Evolutionary conservation across 768 basidiomycete species (phyloP).

Genomic region (Rossbeevera mucosa): DNA sequence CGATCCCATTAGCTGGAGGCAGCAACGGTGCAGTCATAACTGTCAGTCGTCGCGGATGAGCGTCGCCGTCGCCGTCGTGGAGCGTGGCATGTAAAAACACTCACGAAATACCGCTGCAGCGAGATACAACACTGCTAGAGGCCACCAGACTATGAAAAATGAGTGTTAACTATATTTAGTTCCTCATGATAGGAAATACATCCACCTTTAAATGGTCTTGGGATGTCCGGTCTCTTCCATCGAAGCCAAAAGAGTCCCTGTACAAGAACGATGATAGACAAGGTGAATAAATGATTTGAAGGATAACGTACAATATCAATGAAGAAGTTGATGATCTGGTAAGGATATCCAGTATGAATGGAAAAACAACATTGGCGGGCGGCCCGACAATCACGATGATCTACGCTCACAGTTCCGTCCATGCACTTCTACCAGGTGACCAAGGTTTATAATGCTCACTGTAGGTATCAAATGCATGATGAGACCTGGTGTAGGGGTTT

Average conservation of each 20-base stretch:
- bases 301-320: slow-evolving; percentile 41
- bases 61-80: slow-evolving; percentile 8
- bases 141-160: slow-evolving; percentile 44
- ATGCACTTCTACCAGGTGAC: not conserved
- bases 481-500: slow-evolving; percentile 49
- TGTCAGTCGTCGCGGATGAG: slow-evolving; percentile 8
- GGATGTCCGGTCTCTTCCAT: slow-evolving; percentile 44
- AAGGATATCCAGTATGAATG: slow-evolving; percentile 50
- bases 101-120: slow-evolving; percentile 47
- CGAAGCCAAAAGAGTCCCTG: slow-evolving; percentile 56
- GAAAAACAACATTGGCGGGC: slow-evolving; percentile 49
- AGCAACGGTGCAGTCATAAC: slow-evolving; percentile 56
- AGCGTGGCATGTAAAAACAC: slow-evolving; percentile 10
- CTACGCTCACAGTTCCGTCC: slow-evolving; percentile 23
- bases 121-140: slow-evolving; percentile 52
- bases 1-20: slow-evolving; percentile 47
- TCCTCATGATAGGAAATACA: not conserved
- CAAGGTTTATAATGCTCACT: slow-evolving; percentile 24
- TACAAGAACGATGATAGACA: not conserved
- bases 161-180: slow-evolving; percentile 1
- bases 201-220: slow-evolving; percentile 51
- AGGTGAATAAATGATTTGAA: slow-evolving; percentile 30
- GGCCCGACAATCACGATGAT: slow-evolving; percentile 51
- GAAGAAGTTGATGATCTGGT: slow-evolving; percentile 53
- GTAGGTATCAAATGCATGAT: slow-evolving; percentile 53